Base-by-base conservation (phyloP, 805 yeast species). In the Ogataea minuta region DNA sequence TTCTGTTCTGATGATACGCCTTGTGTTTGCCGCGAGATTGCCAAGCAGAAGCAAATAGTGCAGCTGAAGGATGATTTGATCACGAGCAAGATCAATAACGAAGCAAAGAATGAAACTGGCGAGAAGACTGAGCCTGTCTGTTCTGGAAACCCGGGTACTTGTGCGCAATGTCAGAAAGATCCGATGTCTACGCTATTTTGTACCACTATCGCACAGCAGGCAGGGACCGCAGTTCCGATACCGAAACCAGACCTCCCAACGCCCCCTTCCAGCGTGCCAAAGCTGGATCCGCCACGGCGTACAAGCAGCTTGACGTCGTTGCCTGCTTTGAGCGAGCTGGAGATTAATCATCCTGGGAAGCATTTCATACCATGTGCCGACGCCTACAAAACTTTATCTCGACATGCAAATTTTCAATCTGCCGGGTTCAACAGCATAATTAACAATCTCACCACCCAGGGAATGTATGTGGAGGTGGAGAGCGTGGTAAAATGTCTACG, bases 1-100 rank as follows among this genome's bases (percentile, higher is more conserved):
- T 90, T 91, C 62, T 91, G 98, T 57, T 78, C 95, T 0, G 95
- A 86, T 50, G 93, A 81, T 50, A 81, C 95, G 0, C 90, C 95
- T 2, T 91, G 98, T 63, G 84, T 91, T 2, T 91, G 97, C 59
- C 77, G 91, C 19, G 96, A 88, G 50, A 84, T 77, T 12, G 81
- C 79, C 2, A 68, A 70, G 49, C 78, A 72, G 53, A 74, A 54
- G 34, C 52, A 53, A 25, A 28, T 54, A 34, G 49, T 49, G 3
- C 56, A 52, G 23, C 31, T 46, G 28, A 53, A 49, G 20, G 57
- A 53, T 24, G 44, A 13, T 10, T 25, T 51, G 27, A 39, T 54
- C 12, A 53, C 59, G 6, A 43, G 41, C 20, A 47, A 53, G 31
- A 25, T 54, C 6, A 50, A 45, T 23, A 43, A 41, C 17, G 31